These are phyloP conservation scores for Linnemannia elongata DNA, from an alignment of 192 early-diverging fungal species.

Conservation along the genomic window DNA sequence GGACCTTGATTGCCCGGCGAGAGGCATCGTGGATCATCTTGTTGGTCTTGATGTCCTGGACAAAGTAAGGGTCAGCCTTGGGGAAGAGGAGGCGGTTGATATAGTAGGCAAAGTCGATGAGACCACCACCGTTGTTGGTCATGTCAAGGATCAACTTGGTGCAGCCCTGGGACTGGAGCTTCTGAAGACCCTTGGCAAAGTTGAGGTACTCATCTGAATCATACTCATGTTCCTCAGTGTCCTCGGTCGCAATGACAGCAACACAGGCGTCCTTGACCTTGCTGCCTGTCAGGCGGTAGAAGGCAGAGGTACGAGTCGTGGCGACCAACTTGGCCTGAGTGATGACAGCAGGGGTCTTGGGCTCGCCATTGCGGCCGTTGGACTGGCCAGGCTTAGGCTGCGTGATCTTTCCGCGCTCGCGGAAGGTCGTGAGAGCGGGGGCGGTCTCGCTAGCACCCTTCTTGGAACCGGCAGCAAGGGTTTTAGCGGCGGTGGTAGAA, in stretches of 20 bases:
- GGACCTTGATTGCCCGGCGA: constrained; percentile 4
- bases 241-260: constrained; percentile 21
- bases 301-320: constrained; percentile 7
- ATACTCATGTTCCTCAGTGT: not conserved
- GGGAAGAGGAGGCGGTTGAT: constrained; percentile 54
- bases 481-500: not conserved
- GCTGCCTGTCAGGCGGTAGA: constrained; percentile 19
- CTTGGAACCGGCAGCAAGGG: not conserved
- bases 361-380: not conserved
- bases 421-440: constrained; percentile 25
- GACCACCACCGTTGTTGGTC: constrained; percentile 57
- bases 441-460: not conserved
- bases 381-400: not conserved
- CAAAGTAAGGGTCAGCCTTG: constrained; percentile 33
- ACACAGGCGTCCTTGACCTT: constrained; percentile 28
- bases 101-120: constrained; percentile 41
- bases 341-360: not conserved
- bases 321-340: constrained; percentile 20
- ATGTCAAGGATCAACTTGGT: constrained; percentile 54
- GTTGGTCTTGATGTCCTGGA: constrained; percentile 21
- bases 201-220: constrained; percentile 7
- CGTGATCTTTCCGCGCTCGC: constrained; percentile 22
- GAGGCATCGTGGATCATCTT: constrained; percentile 24
- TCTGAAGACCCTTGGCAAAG: constrained; percentile 28
- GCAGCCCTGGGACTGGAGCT: constrained; percentile 28